Conservation (phyloP, 2,329 filamentous ascomycete genomes). For the Pyricularia pennisetigena region DNA sequence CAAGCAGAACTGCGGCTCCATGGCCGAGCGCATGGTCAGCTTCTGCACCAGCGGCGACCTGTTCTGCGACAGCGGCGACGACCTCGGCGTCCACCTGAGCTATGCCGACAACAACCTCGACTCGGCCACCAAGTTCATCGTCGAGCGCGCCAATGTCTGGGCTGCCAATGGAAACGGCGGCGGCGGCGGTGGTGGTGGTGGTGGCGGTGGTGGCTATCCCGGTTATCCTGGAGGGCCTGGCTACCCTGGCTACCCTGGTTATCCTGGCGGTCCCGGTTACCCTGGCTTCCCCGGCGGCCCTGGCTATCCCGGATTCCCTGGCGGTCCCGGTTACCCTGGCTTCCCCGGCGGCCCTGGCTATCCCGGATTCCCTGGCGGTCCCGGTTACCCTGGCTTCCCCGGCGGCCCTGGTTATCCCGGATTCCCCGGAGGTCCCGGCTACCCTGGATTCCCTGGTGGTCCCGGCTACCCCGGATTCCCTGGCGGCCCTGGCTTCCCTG, state of each 20-base stretch:
- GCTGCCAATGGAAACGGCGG: background rate
- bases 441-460: background rate
- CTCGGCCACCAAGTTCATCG: slow-evolving; percentile 8
- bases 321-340: no score
- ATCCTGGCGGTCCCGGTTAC: no score
- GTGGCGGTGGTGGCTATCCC: background rate
- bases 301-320: no score
- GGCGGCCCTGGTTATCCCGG: no score
- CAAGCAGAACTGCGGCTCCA: slow-evolving; percentile 8
- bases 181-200: no score
- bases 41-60: slow-evolving; percentile 12
- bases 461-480: background rate
- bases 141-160: slow-evolving; percentile 10
- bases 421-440: background rate
- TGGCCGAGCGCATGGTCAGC: slow-evolving; percentile 10
- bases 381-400: no score
- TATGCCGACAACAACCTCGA: slow-evolving; percentile 10
- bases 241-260: no score
- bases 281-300: no score
- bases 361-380: no score
- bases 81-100: slow-evolving; percentile 9
- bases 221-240: no score
- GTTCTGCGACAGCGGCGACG: slow-evolving; percentile 13
- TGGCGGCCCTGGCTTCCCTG: background rate
- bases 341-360: no score